Evolutionary conservation across 2,329 filamentous ascomycete species (phyloP).

Genomic region (Neofusicoccum cordaticola): DNA sequence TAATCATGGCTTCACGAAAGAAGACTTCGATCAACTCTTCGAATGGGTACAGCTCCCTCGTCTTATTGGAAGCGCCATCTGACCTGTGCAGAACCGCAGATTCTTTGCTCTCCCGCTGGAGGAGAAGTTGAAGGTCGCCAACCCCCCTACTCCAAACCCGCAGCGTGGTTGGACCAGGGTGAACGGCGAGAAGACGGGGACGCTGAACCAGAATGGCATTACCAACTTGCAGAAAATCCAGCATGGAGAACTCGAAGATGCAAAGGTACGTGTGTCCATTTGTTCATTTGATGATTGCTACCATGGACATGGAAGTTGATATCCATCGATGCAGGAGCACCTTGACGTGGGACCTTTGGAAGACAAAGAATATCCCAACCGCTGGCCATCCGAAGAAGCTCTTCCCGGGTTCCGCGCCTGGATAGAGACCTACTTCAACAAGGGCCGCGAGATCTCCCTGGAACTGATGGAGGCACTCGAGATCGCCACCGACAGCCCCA

Average conservation of each 20-base stretch:
- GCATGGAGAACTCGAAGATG: conserved; percentile 22
- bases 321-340: conserved; percentile 29
- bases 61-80: not conserved
- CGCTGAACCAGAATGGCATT: conserved; percentile 29
- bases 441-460: conserved; percentile 26
- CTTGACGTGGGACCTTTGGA: conserved; percentile 31
- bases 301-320: not conserved
- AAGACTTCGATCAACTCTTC: not conserved
- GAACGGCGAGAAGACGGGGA: conserved; percentile 37
- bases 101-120: conserved; percentile 38
- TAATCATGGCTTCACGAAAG: not conserved
- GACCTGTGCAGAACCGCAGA: not conserved
- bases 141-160: conserved; percentile 37
- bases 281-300: not conserved
- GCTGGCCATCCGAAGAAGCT: conserved; percentile 38
- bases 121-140: conserved; percentile 36
- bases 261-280: not conserved
- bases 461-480: conserved; percentile 27
- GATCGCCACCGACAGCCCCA: conserved; percentile 24
- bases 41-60: not conserved
- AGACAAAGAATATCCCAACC: conserved; percentile 35
- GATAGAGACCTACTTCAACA: conserved; percentile 28
- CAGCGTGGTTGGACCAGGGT: conserved; percentile 41
- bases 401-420: conserved; percentile 38
- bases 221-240: conserved; percentile 21